Evolutionary conservation across 768 basidiomycete species (phyloP).

Genomic region (Tylopilus subfusipes): DNA sequence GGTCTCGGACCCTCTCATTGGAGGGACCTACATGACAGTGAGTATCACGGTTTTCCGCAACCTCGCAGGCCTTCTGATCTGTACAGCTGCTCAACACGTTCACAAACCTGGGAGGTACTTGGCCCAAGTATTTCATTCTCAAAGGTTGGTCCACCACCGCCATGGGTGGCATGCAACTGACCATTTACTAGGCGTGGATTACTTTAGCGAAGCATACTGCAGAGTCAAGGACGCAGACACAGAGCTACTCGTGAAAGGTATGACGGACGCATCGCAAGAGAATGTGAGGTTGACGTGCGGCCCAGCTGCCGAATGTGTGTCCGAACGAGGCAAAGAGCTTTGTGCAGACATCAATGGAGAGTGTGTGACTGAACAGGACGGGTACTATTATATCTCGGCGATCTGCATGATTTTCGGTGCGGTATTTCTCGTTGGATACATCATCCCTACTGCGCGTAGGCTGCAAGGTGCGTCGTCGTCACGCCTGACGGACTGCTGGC

Average conservation of each 20-base stretch:
- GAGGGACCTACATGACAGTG: slow-evolving; percentile 99
- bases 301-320: slow-evolving; percentile 82
- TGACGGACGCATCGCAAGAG: slow-evolving; percentile 1
- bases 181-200: slow-evolving; percentile 66
- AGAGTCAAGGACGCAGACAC: slow-evolving; percentile 57
- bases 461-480: slow-evolving; percentile 67
- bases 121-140: slow-evolving; percentile 96
- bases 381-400: slow-evolving; percentile 82
- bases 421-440: slow-evolving; percentile 66
- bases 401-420: slow-evolving; percentile 81
- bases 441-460: slow-evolving; percentile 78
- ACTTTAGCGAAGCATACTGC: slow-evolving; percentile 83
- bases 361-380: slow-evolving; percentile 84
- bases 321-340: slow-evolving; percentile 80
- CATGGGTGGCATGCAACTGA: slow-evolving; percentile 6
- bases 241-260: slow-evolving; percentile 56
- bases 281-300: slow-evolving; percentile 9
- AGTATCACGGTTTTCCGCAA: slow-evolving; percentile 6
- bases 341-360: slow-evolving; percentile 74
- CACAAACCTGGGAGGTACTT: slow-evolving; percentile 94
- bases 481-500: slow-evolving; percentile 4
- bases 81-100: slow-evolving; percentile 89
- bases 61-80: slow-evolving; percentile 6
- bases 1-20: slow-evolving; percentile 93
- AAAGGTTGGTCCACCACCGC: slow-evolving; percentile 50